Conservation (phyloP, 208 protist species). For the Trypanosomatidae sp. region DNA sequence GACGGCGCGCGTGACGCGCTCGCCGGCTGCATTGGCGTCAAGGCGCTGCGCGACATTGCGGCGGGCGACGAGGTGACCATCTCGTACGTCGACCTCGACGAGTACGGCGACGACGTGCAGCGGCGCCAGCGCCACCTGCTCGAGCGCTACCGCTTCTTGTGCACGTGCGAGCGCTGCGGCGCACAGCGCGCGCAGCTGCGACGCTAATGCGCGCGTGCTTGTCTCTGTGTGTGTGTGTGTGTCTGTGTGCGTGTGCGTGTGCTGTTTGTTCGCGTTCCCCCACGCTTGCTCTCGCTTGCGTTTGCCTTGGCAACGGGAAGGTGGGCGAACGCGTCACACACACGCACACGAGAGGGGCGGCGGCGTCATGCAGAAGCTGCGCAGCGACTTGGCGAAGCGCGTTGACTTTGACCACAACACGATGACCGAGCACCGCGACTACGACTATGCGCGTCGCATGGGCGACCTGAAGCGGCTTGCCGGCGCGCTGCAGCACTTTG, state of each 20-base stretch:
- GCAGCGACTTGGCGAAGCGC: conserved; percentile 8
- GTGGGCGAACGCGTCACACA: not conserved
- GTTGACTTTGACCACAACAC: conserved; percentile 7
- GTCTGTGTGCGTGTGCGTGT: no score
- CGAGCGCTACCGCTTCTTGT: conserved; percentile 65
- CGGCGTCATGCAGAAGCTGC: conserved; percentile 8
- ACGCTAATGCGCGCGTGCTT: no score
- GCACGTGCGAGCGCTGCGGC: conserved; percentile 26
- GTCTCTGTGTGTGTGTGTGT: no score
- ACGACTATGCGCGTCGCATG: conserved; percentile 29
- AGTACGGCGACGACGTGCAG: conserved; percentile 19
- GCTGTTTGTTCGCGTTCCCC: no score
- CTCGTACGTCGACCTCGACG: conserved; percentile 62
- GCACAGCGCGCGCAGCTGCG: conserved; percentile 13
- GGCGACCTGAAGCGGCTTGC: conserved; percentile 25
- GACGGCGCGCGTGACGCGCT: conserved; percentile 6
- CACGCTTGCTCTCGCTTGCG: no score
- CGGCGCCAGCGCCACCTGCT: conserved; percentile 24
- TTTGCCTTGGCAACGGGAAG: not conserved
- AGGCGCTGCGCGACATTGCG: conserved; percentile 35
- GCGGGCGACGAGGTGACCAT: conserved; percentile 68
- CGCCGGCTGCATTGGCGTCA: conserved; percentile 18
- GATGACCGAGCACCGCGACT: conserved; percentile 27
- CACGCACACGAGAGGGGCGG: not conserved
- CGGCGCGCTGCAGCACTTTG: conserved; percentile 29